These are phyloP conservation scores for Cercospora sesami DNA, from an alignment of 2,329 filamentous ascomycete species.

Conservation along the genomic window DNA sequence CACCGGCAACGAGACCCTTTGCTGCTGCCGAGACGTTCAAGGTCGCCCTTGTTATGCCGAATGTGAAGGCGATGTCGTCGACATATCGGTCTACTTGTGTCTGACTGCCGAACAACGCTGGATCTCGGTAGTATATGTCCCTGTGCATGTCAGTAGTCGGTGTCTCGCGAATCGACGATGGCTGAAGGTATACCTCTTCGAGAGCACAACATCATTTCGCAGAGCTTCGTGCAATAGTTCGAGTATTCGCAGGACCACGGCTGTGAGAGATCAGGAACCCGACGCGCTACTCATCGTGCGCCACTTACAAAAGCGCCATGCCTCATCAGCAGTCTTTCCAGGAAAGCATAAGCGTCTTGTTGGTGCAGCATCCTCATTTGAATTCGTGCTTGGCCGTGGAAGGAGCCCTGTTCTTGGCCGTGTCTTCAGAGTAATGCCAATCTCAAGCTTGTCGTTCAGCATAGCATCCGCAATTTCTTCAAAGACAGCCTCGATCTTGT, in stretches of 20 bases:
- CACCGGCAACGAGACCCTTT: constrained; percentile 69
- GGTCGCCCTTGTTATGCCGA: constrained; percentile 62
- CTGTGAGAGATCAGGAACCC: constrained; percentile 38
- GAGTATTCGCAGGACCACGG: constrained; percentile 57
- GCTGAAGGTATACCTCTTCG: constrained; percentile 53
- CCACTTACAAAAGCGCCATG: constrained; percentile 57
- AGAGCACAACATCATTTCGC: constrained; percentile 50
- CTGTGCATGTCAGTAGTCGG: constrained; percentile 46
- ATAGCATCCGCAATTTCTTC: constrained; percentile 54
- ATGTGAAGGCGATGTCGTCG: constrained; percentile 71
- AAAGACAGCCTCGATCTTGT: constrained; percentile 59
- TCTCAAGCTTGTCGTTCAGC: constrained; percentile 44
- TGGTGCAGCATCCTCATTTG: constrained; percentile 16
- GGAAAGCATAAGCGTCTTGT: constrained; percentile 50
- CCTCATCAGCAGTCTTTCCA: constrained; percentile 56
- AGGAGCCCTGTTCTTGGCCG: constrained; percentile 10
- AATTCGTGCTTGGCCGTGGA: too few species aligned
- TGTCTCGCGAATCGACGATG: background rate
- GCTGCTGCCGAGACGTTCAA: constrained; percentile 73
- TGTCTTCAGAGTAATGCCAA: constrained; percentile 53
- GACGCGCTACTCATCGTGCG: background rate
- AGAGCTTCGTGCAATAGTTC: constrained; percentile 57
- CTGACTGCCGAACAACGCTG: constrained; percentile 70
- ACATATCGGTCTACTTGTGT: constrained; percentile 68
- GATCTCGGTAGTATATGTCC: constrained; percentile 77